A percentile compares a stretch with the other conserved stretches of the same genome.
Evolutionary conservation across 1,139 yeast species (phyloP).

Genomic region (Entelexis sorbosivorans): DNA sequence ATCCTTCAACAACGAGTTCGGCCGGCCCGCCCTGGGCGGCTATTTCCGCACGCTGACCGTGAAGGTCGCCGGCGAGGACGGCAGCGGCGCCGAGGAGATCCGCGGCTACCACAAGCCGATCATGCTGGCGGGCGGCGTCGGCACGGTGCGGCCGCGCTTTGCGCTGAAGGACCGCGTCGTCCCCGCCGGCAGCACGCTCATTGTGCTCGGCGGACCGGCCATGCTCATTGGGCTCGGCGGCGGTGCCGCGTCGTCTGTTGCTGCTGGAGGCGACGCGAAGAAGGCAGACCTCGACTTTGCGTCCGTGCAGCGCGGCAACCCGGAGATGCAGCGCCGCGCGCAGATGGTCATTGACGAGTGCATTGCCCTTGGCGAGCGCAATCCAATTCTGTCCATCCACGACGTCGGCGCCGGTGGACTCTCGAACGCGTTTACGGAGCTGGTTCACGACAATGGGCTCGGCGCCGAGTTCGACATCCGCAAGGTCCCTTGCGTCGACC

Average conservation of each 20-base stretch:
- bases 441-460: constrained; percentile 90
- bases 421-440: constrained; percentile 92
- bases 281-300: constrained; percentile 87
- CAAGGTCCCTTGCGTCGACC: constrained; percentile 81
- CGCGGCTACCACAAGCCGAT: constrained; percentile 98
- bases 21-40: constrained; percentile 95
- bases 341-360: constrained; percentile 96
- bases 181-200: constrained; percentile 84
- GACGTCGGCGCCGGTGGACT: constrained; percentile 99
- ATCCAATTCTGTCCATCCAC: constrained; percentile 91
- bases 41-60: constrained; percentile 93
- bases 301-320: constrained; percentile 98
- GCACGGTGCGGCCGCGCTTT: constrained; percentile 86
- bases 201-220: constrained; percentile 96
- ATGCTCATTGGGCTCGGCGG: constrained; percentile 99
- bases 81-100: constrained; percentile 37
- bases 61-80: constrained; percentile 35
- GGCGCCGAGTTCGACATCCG: constrained; percentile 92
- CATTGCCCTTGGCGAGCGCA: constrained; percentile 64
- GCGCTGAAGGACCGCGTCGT: constrained; percentile 80
- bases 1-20: constrained; percentile 96
- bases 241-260: constrained; percentile 95
- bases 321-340: constrained; percentile 98
- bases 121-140: constrained; percentile 99
- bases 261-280: constrained; percentile 70